These are phyloP conservation scores for Phytophthora palmivora DNA, from an alignment of 352 stramenopile genomes.

Conservation along the genomic window DNA sequence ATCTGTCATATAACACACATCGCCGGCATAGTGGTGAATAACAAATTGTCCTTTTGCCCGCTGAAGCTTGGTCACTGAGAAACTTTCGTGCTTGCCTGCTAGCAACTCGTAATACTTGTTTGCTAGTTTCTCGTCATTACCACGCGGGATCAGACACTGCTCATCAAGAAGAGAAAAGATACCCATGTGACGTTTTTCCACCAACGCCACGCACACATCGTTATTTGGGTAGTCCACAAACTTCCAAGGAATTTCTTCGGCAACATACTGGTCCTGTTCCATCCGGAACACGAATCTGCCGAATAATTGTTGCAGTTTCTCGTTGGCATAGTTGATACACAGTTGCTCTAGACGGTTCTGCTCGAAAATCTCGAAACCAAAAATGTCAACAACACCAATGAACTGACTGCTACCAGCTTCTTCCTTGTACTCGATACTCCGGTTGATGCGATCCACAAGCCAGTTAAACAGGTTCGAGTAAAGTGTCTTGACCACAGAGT, in stretches of 20 bases:
- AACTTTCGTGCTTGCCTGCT: conserved; percentile 62
- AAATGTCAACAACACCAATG: conserved; percentile 93
- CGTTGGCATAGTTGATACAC: conserved; percentile 91
- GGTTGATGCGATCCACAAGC: conserved; percentile 95
- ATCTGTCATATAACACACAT: conserved; percentile 82
- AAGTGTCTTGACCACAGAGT: conserved; percentile 89
- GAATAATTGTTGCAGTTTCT: conserved; percentile 90
- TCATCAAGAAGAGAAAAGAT: conserved; percentile 88
- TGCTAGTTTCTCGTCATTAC: conserved; percentile 84
- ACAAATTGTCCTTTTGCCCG: conserved; percentile 86
- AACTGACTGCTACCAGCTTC: conserved; percentile 68
- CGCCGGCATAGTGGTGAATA: conserved; percentile 87
- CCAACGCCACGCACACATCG: conserved; percentile 75
- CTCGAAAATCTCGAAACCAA: conserved; percentile 92
- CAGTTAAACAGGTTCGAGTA: conserved; percentile 94
- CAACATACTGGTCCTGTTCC: conserved; percentile 86
- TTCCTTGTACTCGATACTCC: conserved; percentile 88
- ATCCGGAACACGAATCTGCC: conserved; percentile 84
- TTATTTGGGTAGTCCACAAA: conserved; percentile 92
- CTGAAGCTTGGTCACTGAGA: conserved; percentile 76
- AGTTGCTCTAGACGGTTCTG: conserved; percentile 93
- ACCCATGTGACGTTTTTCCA: conserved; percentile 79
- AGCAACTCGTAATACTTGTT: conserved; percentile 86
- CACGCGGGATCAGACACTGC: conserved; percentile 83
- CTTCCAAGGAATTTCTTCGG: conserved; percentile 89